Evolutionary conservation across 1,284 basidiomycete genomes (phyloP).

Genomic region (Gomphus sp.): DNA sequence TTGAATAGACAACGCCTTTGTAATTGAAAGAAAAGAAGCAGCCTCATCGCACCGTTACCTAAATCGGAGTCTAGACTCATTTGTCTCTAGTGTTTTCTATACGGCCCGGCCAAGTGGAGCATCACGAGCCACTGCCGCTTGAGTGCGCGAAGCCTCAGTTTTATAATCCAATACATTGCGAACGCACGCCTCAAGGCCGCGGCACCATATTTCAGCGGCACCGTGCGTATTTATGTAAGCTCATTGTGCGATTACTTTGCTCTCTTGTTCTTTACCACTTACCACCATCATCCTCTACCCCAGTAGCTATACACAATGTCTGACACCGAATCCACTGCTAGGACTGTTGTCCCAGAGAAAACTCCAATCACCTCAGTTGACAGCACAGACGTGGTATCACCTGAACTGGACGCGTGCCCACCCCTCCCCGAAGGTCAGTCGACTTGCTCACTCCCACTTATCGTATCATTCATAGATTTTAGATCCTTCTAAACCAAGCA

Average conservation of each 20-base stretch:
- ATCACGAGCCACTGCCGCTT: too few species aligned
- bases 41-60: too few species aligned
- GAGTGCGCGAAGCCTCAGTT: too few species aligned
- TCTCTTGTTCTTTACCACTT: conserved; percentile 1
- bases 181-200: background rate
- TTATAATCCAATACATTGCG: too few species aligned
- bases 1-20: too few species aligned
- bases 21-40: too few species aligned
- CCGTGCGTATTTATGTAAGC: conserved; percentile 7
- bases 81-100: too few species aligned
- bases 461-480: background rate
- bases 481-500: background rate
- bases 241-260: background rate
- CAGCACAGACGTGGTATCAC: background rate
- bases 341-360: background rate
- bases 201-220: background rate
- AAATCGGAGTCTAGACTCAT: too few species aligned
- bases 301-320: background rate
- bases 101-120: too few species aligned
- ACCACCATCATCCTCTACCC: background rate
- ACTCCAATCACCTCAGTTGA: background rate
- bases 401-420: conserved; percentile 1
- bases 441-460: background rate
- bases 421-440: conserved; percentile 9
- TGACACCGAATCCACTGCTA: background rate